Evolutionary conservation across 768 basidiomycete species (phyloP).

Genomic region (Suillus alpinus): DNA sequence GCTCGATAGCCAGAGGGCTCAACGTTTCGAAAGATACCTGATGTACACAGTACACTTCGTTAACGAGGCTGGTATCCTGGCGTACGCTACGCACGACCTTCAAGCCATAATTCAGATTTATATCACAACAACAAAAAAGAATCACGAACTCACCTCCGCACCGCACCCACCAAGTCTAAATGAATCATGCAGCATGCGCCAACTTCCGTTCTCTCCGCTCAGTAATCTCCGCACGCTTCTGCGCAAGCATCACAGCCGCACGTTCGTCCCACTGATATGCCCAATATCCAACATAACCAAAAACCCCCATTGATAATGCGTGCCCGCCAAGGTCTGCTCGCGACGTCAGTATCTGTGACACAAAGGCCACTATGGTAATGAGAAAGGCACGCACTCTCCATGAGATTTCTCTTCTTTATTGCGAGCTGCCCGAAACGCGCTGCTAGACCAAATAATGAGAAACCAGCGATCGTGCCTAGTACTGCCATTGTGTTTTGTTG

Average conservation of each 20-base stretch:
- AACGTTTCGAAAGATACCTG: background rate
- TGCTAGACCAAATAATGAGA: constrained; percentile 79
- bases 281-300: constrained; percentile 76
- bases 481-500: constrained; percentile 48
- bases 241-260: constrained; percentile 57
- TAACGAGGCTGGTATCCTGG: background rate
- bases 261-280: constrained; percentile 64
- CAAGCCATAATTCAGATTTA: background rate
- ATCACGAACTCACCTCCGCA: constrained; percentile 17
- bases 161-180: constrained; percentile 1
- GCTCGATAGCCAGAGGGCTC: background rate
- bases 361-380: background rate
- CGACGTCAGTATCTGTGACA: background rate
- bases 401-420: constrained; percentile 76
- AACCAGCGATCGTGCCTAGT: constrained; percentile 69
- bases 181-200: constrained; percentile 28
- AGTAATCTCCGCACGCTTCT: constrained; percentile 60
- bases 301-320: constrained; percentile 61
- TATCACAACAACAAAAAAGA: background rate
- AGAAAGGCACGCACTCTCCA: constrained; percentile 65
- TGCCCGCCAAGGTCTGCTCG: constrained; percentile 70
- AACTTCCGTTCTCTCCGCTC: constrained; percentile 45
- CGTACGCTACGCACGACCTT: background rate
- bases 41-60: background rate
- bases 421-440: constrained; percentile 84